phyloP scores from a whole-genome alignment of 164 flowering plant genomes.

The Piper betle region DNA sequence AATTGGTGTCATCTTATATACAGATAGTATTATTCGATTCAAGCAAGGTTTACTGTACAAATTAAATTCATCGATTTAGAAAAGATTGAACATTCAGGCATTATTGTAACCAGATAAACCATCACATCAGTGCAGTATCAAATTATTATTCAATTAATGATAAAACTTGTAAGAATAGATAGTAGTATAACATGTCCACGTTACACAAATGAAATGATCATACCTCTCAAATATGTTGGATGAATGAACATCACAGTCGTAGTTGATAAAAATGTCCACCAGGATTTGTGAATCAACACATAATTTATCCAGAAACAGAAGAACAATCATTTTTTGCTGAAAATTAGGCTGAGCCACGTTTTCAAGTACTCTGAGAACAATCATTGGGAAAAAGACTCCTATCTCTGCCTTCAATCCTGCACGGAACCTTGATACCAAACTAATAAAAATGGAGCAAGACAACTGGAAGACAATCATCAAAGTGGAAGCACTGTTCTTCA shows the following conservation, averaged over 20 bases:
- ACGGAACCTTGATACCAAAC: slow-evolving; percentile 91
- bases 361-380: slow-evolving; percentile 93
- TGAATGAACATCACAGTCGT: slow-evolving; percentile 96
- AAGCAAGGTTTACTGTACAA: no score
- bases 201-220: neutral
- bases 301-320: slow-evolving; percentile 78
- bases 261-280: slow-evolving; percentile 86
- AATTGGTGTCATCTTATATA: no score
- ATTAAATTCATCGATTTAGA: no score
- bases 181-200: neutral
- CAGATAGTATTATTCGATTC: no score
- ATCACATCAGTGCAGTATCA: no score
- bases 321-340: slow-evolving; percentile 98
- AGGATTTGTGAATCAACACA: slow-evolving; percentile 87
- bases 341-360: slow-evolving; percentile 96
- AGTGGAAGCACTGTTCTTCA: slow-evolving; percentile 97
- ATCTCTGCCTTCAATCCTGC: slow-evolving; percentile 99
- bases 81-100: no score
- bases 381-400: slow-evolving; percentile 99
- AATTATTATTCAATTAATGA: neutral
- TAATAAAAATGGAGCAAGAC: slow-evolving; percentile 93
- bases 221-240: slow-evolving; percentile 97
- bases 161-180: neutral
- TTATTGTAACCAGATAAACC: no score
- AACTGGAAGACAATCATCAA: slow-evolving; percentile 98